Evolutionary conservation across 139 green algal species (phyloP), one percentile per base, ranked within the genome.

Genomic region (Prasinococcaceae sp.): DNA sequence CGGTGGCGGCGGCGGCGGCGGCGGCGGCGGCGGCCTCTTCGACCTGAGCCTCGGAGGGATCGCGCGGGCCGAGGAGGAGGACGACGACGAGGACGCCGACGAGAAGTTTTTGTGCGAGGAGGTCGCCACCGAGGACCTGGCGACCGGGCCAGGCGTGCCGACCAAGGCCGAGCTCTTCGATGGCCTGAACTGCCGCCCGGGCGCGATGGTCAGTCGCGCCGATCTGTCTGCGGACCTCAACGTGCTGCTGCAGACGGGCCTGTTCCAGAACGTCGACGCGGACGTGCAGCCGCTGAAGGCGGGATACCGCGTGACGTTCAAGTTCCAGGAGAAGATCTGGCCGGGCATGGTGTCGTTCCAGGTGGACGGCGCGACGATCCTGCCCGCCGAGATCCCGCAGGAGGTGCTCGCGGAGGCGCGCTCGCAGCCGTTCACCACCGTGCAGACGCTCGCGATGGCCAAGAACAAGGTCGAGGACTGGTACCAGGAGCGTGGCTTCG

Each of bases 391-490:
- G 4, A 60, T 79, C 33, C 40, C 38, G 9, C 19, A 72, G 0
- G 55, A 69, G 55, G 68, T 71, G 35, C 28, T 58, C 17, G 32
- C 30, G n/a, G 36, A 38, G 19, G 48, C 33, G 20, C 29, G 26
- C 12, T 53, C 51, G 25, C 25, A 19, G 10, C 12, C 26, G 17
- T 45, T 29, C 12, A 50, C 30, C 30, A 67, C 59, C 6, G 59
- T 67, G 4, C 30, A 40, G 19, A 33, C 48, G 5, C 48, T 67
- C 9, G 58, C 55, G 10, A 47, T 50, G 32, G 55, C 63, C 12
- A 74, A 74, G 40, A 75, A 80, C 41, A 66, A 72, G 30, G 65
- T 90, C 19, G 79, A 87, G 44, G 67, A 75, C 30, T 86, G 78
- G 70, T 92, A 92, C 56, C 63, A 74, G 10, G 57, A 79, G 12